phyloP scores from a whole-genome alignment of 441 rosid genomes.

The Populus hybrid region DNA sequence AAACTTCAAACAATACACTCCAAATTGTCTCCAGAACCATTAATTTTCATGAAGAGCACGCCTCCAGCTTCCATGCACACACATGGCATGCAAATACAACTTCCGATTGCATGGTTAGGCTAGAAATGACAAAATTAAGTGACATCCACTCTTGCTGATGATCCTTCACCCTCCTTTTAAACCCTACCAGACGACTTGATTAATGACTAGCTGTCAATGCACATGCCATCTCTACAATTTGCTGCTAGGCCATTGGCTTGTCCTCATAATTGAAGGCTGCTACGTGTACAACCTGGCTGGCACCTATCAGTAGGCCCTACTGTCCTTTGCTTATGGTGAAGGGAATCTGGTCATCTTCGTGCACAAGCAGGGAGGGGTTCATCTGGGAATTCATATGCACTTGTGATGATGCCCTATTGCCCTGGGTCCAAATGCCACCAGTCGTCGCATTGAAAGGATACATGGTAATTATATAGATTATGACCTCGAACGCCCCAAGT shows the following conservation, averaged over 20 bases:
- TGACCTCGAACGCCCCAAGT: background rate
- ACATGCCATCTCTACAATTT: background rate
- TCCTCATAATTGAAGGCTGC: background rate
- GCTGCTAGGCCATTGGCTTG: background rate
- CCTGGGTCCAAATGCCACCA: background rate
- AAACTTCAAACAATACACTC: too few species aligned
- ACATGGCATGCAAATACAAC: too few species aligned
- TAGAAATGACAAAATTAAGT: background rate
- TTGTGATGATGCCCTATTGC: too few species aligned
- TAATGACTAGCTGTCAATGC: background rate
- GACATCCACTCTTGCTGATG: background rate
- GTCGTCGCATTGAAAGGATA: background rate
- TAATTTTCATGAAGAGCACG: background rate
- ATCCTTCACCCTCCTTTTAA: too few species aligned
- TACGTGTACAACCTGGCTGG: slow-evolving; percentile 3
- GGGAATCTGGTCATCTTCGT: background rate
- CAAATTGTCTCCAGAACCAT: too few species aligned
- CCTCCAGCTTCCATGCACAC: background rate
- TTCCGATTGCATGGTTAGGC: background rate
- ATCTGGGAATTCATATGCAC: background rate
- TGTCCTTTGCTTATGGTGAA: background rate
- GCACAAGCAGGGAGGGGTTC: background rate
- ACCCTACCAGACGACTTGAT: background rate
- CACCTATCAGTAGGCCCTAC: background rate
- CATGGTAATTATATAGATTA: background rate